Percentiles rank a stretch among this genome's conserved stretches.
These are phyloP conservation scores for Nidularia sp. DNA, from an alignment of 768 basidiomycete species.

Conservation along the genomic window DNA sequence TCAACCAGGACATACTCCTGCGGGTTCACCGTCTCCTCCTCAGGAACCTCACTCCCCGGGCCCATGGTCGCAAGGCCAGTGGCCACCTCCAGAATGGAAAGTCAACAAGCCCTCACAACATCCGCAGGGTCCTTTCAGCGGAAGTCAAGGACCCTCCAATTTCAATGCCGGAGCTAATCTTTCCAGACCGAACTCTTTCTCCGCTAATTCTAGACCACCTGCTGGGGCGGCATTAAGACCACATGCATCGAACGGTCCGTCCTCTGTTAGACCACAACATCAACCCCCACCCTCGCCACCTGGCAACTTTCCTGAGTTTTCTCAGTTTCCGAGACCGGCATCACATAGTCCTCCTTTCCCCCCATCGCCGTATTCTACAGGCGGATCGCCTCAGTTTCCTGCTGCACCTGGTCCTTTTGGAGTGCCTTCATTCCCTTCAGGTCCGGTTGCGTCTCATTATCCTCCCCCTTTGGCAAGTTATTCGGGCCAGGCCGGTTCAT, in stretches of 20 bases:
- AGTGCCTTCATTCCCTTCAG: neutral
- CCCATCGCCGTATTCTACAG: neutral
- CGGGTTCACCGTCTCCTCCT: neutral
- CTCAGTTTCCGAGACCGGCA: too few species aligned
- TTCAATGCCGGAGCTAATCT: constrained; percentile 24
- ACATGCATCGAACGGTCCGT: constrained; percentile 10
- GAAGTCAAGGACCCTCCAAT: constrained; percentile 5
- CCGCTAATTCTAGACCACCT: constrained; percentile 11
- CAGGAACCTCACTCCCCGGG: constrained; percentile 9
- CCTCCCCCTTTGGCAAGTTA: too few species aligned
- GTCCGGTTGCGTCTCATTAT: too few species aligned
- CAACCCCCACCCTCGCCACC: neutral
- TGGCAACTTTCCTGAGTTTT: neutral
- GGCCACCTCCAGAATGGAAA: constrained; percentile 44
- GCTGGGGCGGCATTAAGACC: constrained; percentile 18
- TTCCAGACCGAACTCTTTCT: constrained; percentile 24
- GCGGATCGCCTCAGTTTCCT: neutral
- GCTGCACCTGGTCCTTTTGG: neutral
- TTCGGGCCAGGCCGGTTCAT: too few species aligned
- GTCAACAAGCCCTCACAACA: constrained; percentile 10
- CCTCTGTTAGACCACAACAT: neutral
- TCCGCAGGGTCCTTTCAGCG: constrained; percentile 10
- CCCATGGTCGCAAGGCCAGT: constrained; percentile 24
- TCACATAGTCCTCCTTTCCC: too few species aligned
- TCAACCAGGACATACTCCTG: neutral